Base-by-base conservation (phyloP, 1,284 basidiomycete species). In the Malassezia dermatis region DNA sequence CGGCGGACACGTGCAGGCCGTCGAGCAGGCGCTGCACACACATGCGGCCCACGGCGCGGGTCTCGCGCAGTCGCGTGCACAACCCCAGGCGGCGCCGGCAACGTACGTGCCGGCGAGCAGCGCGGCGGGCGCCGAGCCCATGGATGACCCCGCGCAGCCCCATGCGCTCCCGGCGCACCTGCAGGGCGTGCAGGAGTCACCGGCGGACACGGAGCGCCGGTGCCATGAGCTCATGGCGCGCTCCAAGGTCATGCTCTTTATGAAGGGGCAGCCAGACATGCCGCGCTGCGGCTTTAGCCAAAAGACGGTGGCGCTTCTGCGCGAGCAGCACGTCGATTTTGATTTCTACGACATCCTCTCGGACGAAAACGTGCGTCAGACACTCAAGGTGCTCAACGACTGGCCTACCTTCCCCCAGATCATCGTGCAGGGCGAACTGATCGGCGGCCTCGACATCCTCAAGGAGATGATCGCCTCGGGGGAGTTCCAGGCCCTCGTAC, bases 191-290 rank as follows among this genome's bases (percentile, higher is more conserved):
- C 60, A 69, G 8, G 85, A 88, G 73, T 80, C 81, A 5, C 75
- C 78, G n/a, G 85, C 85, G 62, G 78, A 86, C 62, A 79, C 89
- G 21, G 79, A 81, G 40, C 70, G 74, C 40, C 80, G 88, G 49
- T 81, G 89, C 73, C 77, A 75, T 27, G 66, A 62, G 44, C 75
- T 87, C 77, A 87, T 87, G 86, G 79, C 78, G 63, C 78, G 79
- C 66, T 77, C 77, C 66, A 79, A 79, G 60, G 80, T 95, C 45
- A 83, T 98, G 53, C 77, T 98, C 54, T 96, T 98, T 81, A 98
- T 98, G 91, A 98, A 98, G 78, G 94, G 93, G 21, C 85, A 84
- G 61, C 88, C 88, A 0, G 82, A 85, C 43, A 79, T 81, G 24
- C 94, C 75, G 39, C 30, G 67, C 41, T 77, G 93, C 65, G 94